Percentiles rank a stretch among this genome's conserved stretches.
Evolutionary conservation across 1,284 basidiomycete species (phyloP).

Genomic region (Sparassis latifolia): DNA sequence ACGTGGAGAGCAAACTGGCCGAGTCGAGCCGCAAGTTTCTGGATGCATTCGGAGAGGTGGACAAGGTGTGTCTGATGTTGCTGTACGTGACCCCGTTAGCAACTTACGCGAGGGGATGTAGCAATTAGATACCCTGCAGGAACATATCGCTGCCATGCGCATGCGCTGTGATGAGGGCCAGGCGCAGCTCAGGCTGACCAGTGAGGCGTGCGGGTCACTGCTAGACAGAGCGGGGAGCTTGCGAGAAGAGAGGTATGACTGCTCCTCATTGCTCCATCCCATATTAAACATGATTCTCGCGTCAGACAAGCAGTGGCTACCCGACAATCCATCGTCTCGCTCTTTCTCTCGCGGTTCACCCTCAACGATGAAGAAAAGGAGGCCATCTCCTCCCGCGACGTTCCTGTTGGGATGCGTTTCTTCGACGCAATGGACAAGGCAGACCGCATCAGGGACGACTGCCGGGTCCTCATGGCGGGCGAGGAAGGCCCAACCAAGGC

Average conservation of each 20-base stretch:
- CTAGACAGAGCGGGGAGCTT: slow-evolving; percentile 84
- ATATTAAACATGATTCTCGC: slow-evolving; percentile 1
- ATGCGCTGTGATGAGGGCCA: slow-evolving; percentile 80
- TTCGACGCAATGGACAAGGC: slow-evolving; percentile 88
- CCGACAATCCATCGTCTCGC: slow-evolving; percentile 67
- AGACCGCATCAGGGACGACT: slow-evolving; percentile 78
- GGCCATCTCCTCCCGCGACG: slow-evolving; percentile 72
- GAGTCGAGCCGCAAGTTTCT: slow-evolving; percentile 80
- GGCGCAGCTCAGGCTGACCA: slow-evolving; percentile 68
- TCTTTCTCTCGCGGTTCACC: slow-evolving; percentile 85
- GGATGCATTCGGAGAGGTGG: slow-evolving; percentile 78
- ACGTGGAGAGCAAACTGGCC: slow-evolving; percentile 78
- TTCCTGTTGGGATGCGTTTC: slow-evolving; percentile 66
- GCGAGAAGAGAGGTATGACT: slow-evolving; percentile 67
- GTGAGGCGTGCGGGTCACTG: slow-evolving; percentile 75
- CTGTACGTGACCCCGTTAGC: background rate
- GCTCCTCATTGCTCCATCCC: background rate
- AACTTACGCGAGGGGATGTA: slow-evolving; percentile 22
- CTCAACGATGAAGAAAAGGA: slow-evolving; percentile 69
- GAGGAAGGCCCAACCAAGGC: slow-evolving; percentile 77
- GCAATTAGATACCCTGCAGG: slow-evolving; percentile 76
- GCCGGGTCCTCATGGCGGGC: slow-evolving; percentile 82
- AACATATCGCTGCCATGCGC: slow-evolving; percentile 75
- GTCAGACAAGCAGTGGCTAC: slow-evolving; percentile 60
- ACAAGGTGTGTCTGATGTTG: slow-evolving; percentile 55